phyloP scores from a whole-genome alignment of 2,329 filamentous ascomycete species.

The Penicillium crustosum region DNA sequence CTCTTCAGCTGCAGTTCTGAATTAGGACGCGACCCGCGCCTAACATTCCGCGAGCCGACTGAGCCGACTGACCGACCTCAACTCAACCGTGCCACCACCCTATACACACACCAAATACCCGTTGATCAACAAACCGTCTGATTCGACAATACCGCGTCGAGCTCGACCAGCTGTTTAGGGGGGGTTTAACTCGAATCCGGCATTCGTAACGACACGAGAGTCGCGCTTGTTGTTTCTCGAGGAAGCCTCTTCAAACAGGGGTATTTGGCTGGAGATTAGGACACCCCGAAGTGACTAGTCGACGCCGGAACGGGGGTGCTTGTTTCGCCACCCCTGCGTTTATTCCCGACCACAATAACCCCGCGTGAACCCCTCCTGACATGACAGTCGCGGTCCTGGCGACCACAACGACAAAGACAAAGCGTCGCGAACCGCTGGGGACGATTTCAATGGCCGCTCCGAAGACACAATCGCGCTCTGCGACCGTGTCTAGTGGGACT shows the following conservation, averaged over 20 bases:
- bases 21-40: slow-evolving; percentile 11
- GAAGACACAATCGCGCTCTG: slow-evolving; percentile 39
- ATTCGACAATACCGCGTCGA: background rate
- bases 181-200: background rate
- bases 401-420: slow-evolving; percentile 34
- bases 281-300: background rate
- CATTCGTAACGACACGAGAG: background rate
- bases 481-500: slow-evolving; percentile 25
- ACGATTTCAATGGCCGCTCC: slow-evolving; percentile 40
- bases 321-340: slow-evolving; percentile 22
- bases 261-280: background rate
- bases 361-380: slow-evolving; percentile 31
- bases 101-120: slow-evolving; percentile 1
- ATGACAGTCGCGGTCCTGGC: slow-evolving; percentile 43
- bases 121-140: background rate
- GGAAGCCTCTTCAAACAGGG: slow-evolving; percentile 5
- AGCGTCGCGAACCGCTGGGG: slow-evolving; percentile 40
- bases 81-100: slow-evolving; percentile 4
- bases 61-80: background rate
- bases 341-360: slow-evolving; percentile 31
- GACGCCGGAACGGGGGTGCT: background rate
- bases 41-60: slow-evolving; percentile 7
- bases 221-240: background rate
- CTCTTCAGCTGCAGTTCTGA: background rate
- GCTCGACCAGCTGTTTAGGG: background rate